Conservation (phyloP, 2,329 filamentous ascomycete species). For the Emergomyces africanus region DNA sequence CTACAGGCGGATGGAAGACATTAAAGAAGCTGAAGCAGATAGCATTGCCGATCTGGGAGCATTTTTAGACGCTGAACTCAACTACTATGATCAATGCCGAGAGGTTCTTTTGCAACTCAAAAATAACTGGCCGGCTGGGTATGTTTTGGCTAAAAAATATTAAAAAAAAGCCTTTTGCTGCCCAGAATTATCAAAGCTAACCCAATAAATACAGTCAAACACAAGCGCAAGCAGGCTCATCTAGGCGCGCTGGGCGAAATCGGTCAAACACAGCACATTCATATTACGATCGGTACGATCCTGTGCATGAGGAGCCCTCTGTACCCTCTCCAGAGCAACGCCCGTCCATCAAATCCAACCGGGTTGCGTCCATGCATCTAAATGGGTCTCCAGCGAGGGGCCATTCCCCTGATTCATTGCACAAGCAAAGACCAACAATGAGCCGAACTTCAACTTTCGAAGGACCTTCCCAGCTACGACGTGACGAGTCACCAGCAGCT, state of each 20-base stretch:
- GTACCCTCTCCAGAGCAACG: slow-evolving; percentile 36
- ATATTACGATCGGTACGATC: slow-evolving; percentile 46
- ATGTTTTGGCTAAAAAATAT: slow-evolving; percentile 16
- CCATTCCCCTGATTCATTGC: slow-evolving; percentile 27
- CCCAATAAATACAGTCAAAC: slow-evolving; percentile 14
- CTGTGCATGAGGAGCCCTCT: slow-evolving; percentile 43
- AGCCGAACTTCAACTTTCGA: slow-evolving; percentile 47
- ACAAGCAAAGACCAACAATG: slow-evolving; percentile 30
- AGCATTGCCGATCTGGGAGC: slow-evolving; percentile 64
- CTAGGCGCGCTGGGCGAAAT: slow-evolving; percentile 38
- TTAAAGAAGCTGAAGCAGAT: slow-evolving; percentile 81
- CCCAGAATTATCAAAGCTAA: not conserved
- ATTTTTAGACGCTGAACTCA: slow-evolving; percentile 79
- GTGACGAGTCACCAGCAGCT: slow-evolving; percentile 39
- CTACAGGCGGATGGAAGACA: slow-evolving; percentile 83
- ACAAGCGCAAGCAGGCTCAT: slow-evolving; percentile 15
- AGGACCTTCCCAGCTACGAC: slow-evolving; percentile 39
- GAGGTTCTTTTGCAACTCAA: slow-evolving; percentile 64
- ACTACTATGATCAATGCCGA: slow-evolving; percentile 80
- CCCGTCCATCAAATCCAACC: slow-evolving; percentile 39
- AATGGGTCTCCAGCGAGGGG: slow-evolving; percentile 28
- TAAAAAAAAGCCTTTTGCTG: not conserved
- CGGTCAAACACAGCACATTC: slow-evolving; percentile 53
- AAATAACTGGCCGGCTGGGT: slow-evolving; percentile 56
- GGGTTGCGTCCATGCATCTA: slow-evolving; percentile 24